Base-by-base conservation (phyloP, 352 stramenopile genomes). In the Globisporangium lucens region DNA sequence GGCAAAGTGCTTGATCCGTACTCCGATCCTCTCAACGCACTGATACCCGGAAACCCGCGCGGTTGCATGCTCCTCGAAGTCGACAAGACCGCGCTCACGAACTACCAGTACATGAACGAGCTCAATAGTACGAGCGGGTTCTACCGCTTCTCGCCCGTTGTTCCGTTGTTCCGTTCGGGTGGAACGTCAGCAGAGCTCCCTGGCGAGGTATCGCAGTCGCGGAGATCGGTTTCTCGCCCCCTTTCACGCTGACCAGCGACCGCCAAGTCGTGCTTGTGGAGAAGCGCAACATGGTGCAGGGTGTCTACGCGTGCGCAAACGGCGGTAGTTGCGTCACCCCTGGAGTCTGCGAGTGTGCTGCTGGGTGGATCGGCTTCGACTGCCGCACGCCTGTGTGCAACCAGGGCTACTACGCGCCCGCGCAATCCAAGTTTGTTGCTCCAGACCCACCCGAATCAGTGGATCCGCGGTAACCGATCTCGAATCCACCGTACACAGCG, bases 281-380 rank as follows among this genome's bases (percentile, higher is more conserved):
- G 61, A 89, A 81, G 56, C 72, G 85, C 27, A 89, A 83, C 57
- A 76, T 97, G 22, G 78, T 96, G 1, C 93, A 99, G 76, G 97
- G 97, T 6, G 77, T 90, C 6, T 99, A 98, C 71, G 89, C 93
- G 27, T 99, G 97, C 78, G 95, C 95, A 5, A 98, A 99, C 71
- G 88, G 87, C 35, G 97, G 97, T 7, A 88, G 74, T 41, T 99
- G 97, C 76, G 70, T 96, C 2, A 69, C 87, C 10, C 95, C 96
- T 7, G 95, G 94, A 55, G 79, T 98, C 2, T 99, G 97, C 75
- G 73, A 83, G 58, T 99, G 97, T 63, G 78, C 87, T 0, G 57
- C 74, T 3, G 96, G 96, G 13, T 99, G 96, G 96, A 76, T 87
- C 17, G 97, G 97, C 53, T 99, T 99, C 70, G 97, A 99, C 75